These are phyloP conservation scores for Clonostachys rosea DNA, from an alignment of 2,329 filamentous ascomycete genomes.

Conservation along the genomic window DNA sequence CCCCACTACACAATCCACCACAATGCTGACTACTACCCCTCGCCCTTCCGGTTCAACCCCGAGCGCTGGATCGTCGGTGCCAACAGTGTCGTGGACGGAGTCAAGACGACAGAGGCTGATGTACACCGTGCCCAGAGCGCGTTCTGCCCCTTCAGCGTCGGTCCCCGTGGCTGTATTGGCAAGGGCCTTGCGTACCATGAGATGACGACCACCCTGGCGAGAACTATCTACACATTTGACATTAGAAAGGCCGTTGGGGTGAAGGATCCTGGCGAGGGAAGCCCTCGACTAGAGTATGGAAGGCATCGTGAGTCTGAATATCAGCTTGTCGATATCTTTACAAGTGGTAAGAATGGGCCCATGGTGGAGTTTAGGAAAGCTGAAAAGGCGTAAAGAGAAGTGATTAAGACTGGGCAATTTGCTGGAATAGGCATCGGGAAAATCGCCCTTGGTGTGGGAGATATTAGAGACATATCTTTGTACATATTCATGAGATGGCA, in stretches of 20 bases:
- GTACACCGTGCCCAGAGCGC: slow-evolving; percentile 56
- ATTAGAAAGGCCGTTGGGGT: slow-evolving; percentile 45
- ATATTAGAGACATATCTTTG: too few relatives aligned
- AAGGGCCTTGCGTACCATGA: slow-evolving; percentile 66
- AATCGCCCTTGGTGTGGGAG: too few relatives aligned
- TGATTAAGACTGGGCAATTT: too few relatives aligned
- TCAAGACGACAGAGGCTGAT: slow-evolving; percentile 27
- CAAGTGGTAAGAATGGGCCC: slow-evolving; percentile 67
- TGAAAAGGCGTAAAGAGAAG: too few relatives aligned
- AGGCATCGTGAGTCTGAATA: slow-evolving; percentile 56
- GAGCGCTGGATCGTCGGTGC: slow-evolving; percentile 60
- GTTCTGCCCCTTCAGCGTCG: slow-evolving; percentile 71
- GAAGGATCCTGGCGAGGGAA: slow-evolving; percentile 47
- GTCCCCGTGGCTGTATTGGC: slow-evolving; percentile 67
- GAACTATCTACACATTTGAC: slow-evolving; percentile 58
- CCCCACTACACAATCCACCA: slow-evolving; percentile 68
- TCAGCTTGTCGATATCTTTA: slow-evolving; percentile 69
- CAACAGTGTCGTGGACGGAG: slow-evolving; percentile 24
- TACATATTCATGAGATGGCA: too few relatives aligned
- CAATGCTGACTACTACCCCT: slow-evolving; percentile 56
- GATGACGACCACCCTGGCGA: slow-evolving; percentile 58
- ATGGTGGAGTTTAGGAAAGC: slow-evolving; percentile 55
- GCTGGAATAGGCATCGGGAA: too few relatives aligned
- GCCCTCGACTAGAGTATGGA: slow-evolving; percentile 42
- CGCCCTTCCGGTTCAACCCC: slow-evolving; percentile 53